Evolutionary conservation across 306 rosid species (phyloP).

Genomic region (barrel medic (Medicago truncatula)): MtrunA17r5.0-ANR NC_053049.1:38692501-38693000

Average conservation of each 20-base stretch:
- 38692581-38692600: slow-evolving; percentile 55
- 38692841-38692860: slow-evolving; percentile 48
- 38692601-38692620: slow-evolving; percentile 57
- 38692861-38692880: slow-evolving; percentile 30
- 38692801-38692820: slow-evolving; percentile 41
- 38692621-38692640: slow-evolving; percentile 47
- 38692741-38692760: slow-evolving; percentile 62
- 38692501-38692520: slow-evolving; percentile 48
- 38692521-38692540: slow-evolving; percentile 59
- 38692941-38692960: slow-evolving; percentile 41
- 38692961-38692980: slow-evolving; percentile 16
- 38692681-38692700: slow-evolving; percentile 62
- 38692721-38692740: slow-evolving; percentile 53
- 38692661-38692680: slow-evolving; percentile 56
- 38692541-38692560: slow-evolving; percentile 65
- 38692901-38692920: background rate
- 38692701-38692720: slow-evolving; percentile 54
- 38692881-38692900: background rate
- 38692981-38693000: background rate
- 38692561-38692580: slow-evolving; percentile 59
- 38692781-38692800: slow-evolving; percentile 55
- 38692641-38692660: slow-evolving; percentile 60
- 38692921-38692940: background rate
- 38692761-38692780: slow-evolving; percentile 76
- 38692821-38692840: slow-evolving; percentile 7